Evolutionary conservation across 441 rosid genomes (phyloP).

Genomic region (Brassica hybrid): DNA sequence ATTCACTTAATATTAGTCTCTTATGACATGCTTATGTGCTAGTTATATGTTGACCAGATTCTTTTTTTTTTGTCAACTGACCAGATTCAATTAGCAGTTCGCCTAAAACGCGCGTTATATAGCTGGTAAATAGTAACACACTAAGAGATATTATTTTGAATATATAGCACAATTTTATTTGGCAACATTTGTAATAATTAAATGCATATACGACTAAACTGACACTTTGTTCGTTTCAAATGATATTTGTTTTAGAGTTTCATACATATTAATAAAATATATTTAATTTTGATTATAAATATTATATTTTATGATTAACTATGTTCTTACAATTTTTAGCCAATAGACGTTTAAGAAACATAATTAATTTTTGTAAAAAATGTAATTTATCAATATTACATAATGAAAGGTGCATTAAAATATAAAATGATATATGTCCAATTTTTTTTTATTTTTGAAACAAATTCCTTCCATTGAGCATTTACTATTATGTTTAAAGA

Average conservation of each 20-base stretch:
- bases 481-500: slow-evolving; percentile 8
- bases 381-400: neutral
- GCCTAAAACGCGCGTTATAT: slow-evolving; percentile 1
- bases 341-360: too few species aligned
- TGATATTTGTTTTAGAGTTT: too few species aligned
- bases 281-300: too few species aligned
- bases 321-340: too few species aligned
- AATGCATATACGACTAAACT: neutral
- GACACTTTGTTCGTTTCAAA: too few species aligned
- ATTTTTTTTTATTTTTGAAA: slow-evolving; percentile 35
- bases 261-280: too few species aligned
- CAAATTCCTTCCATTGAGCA: slow-evolving; percentile 35
- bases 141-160: neutral
- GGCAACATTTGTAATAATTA: neutral
- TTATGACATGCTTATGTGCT: slow-evolving; percentile 17
- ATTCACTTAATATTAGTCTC: slow-evolving; percentile 2
- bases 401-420: neutral
- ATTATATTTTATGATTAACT: too few species aligned
- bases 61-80: neutral
- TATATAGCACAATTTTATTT: neutral
- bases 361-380: too few species aligned
- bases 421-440: neutral
- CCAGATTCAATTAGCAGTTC: neutral
- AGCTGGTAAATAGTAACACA: neutral
- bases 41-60: slow-evolving; percentile 16